These are phyloP conservation scores for Alnus glutinosa DNA, from an alignment of 306 rosid species.

Conservation along the genomic window DNA sequence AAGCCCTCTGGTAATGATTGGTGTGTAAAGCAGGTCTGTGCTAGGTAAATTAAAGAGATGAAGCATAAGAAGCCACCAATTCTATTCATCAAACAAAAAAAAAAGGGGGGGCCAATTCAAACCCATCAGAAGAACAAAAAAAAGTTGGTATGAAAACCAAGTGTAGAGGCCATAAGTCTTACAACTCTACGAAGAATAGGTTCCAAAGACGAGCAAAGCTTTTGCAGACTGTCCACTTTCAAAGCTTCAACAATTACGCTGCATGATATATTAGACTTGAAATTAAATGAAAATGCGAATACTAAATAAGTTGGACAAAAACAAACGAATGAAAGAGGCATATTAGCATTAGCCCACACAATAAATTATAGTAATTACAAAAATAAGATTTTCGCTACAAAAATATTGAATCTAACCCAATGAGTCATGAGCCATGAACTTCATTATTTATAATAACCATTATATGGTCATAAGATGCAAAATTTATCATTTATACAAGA, in stretches of 20 bases:
- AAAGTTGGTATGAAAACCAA: conserved; percentile 2
- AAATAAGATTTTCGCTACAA: not conserved
- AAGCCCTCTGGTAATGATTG: not conserved
- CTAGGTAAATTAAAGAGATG: conserved; percentile 14
- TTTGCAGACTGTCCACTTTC: conserved; percentile 81
- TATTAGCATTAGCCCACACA: not conserved
- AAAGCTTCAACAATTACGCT: conserved; percentile 85
- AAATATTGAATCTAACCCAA: not conserved
- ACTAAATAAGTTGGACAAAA: not conserved
- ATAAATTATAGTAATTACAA: not conserved
- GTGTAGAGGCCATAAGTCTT: conserved; percentile 35
- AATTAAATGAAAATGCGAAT: not conserved
- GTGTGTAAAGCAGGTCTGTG: not conserved
- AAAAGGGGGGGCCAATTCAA: not conserved
- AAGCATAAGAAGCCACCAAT: not conserved
- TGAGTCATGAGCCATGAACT: too few relatives aligned
- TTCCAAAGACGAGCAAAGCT: conserved; percentile 77
- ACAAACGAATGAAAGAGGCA: not conserved
- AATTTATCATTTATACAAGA: too few relatives aligned
- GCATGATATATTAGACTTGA: conserved; percentile 29
- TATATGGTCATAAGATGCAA: too few relatives aligned
- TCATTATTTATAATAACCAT: too few relatives aligned
- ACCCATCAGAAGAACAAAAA: conserved; percentile 4
- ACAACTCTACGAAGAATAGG: conserved; percentile 86
- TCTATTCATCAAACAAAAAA: too few relatives aligned